A percentile compares a stretch with the other conserved stretches of the same genome.
Conservation (phyloP, 2,329 filamentous ascomycete genomes). For the Claviceps pusilla region DNA sequence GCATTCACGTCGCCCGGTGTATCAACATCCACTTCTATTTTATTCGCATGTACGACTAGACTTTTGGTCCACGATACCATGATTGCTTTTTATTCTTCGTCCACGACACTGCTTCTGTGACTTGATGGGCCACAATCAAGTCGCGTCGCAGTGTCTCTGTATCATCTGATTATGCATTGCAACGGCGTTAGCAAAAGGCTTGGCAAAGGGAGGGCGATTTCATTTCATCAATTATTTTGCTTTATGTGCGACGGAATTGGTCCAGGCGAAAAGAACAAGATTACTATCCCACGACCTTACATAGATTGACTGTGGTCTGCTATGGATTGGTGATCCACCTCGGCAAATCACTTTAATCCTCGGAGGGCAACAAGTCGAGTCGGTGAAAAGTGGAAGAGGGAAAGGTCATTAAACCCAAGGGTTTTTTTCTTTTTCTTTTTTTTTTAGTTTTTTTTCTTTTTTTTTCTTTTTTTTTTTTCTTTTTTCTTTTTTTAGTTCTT, state of each 20-base stretch:
- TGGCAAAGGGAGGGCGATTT: slow-evolving; percentile 15
- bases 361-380: slow-evolving; percentile 12
- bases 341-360: slow-evolving; percentile 16
- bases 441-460: neutral
- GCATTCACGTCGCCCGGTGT: slow-evolving; percentile 4
- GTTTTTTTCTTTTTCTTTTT: neutral
- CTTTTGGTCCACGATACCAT: slow-evolving; percentile 32
- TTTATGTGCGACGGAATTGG: slow-evolving; percentile 14
- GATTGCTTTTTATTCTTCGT: slow-evolving; percentile 24
- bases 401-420: neutral
- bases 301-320: slow-evolving; percentile 25
- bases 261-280: slow-evolving; percentile 22
- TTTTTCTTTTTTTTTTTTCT: neutral
- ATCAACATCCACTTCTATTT: slow-evolving; percentile 11
- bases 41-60: slow-evolving; percentile 25
- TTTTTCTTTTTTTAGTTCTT: too few relatives aligned
- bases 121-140: slow-evolving; percentile 14
- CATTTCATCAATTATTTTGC: slow-evolving; percentile 9
- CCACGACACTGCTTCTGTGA: neutral
- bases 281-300: slow-evolving; percentile 23
- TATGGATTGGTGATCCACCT: slow-evolving; percentile 2
- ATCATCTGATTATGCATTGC: slow-evolving; percentile 37
- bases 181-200: slow-evolving; percentile 37
- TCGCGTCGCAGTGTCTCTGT: slow-evolving; percentile 16
- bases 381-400: slow-evolving; percentile 6